These are phyloP conservation scores for Metschnikowia proteae DNA, from an alignment of 805 yeast species.

Conservation along the genomic window DNA sequence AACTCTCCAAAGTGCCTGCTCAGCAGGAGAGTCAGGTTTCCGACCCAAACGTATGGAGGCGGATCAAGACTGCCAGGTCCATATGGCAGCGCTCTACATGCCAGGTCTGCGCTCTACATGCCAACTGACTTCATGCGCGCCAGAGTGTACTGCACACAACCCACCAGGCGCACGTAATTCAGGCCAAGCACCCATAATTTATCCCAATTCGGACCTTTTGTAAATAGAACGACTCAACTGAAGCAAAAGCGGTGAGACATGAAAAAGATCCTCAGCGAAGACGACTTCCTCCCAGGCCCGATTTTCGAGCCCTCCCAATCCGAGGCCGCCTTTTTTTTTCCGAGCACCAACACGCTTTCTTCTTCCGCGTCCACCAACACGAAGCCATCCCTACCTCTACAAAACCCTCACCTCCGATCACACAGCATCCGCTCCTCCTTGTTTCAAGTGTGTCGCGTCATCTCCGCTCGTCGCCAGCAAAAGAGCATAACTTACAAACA, in stretches of 20 bases:
- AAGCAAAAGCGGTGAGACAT: constrained; percentile 3
- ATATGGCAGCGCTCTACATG: no score
- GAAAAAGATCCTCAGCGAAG: constrained; percentile 2
- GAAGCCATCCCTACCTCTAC: background rate
- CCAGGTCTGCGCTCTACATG: no score
- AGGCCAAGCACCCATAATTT: constrained; percentile 1
- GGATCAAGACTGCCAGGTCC: no score
- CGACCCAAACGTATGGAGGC: no score
- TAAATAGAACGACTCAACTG: constrained; percentile 3
- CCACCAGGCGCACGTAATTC: constrained; percentile 2
- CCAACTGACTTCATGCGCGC: no score
- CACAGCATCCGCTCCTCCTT: background rate
- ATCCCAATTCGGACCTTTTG: constrained; percentile 1
- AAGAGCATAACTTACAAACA: background rate
- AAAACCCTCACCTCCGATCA: background rate
- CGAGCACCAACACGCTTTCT: background rate
- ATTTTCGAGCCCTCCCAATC: background rate
- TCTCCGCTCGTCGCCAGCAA: background rate
- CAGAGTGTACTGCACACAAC: background rate
- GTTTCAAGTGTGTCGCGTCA: background rate
- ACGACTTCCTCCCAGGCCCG: background rate
- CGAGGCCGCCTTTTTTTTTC: background rate
- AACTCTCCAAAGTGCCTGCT: no score
- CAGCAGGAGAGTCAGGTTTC: no score
- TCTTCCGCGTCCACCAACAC: background rate